Evolutionary conservation across 2,329 filamentous ascomycete species (phyloP), one percentile per base, ranked within the genome.

Genomic region (Claviceps purpurea): DNA sequence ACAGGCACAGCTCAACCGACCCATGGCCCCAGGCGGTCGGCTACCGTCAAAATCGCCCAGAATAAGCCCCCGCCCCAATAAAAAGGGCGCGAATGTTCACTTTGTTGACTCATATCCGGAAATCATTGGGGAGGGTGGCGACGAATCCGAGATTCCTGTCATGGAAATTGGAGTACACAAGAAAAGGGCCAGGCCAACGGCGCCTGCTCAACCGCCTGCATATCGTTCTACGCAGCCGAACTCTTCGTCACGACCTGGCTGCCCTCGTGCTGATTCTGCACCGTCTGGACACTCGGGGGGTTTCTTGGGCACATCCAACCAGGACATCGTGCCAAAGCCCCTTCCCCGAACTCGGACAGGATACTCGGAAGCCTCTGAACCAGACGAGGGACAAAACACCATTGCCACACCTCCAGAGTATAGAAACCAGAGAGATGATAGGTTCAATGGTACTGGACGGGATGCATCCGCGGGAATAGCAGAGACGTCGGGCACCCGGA

Each of bases 41-140:
- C 60, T 67, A 47, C 73, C 70, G 43, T 63, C 70, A 20, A 68
- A 65, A 56, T 73, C 73, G 44, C 69, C 73, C 14, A 67, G 64
- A 49, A 66, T 64, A 59, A 75, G 70, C 56, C 70, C 73, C 30
- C 70, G 69, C 22, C 69, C 68, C 24, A 72, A 69, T 49, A 79
- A 77, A 62, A 87, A 87, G 66, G 85, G 85, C 10, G 71, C 93
- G 55, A 72, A 72, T 4, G 90, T 96, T 39, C 79, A 75, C 52
- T 96, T 96, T 61, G 78, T 77, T 50, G 81, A 87, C 58, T 77
- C 76, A 10, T 74, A 77, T 51, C 89, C 90, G 6, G 85, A 89
- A 47, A 69, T 95, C 56, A 96, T 97, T 62, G 91, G 91, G 47
- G 84, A 91, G 66, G 91, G 91, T 53, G 91, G 91, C 38, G 91